These are phyloP conservation scores for Apiotrichum veenhuisii DNA, from an alignment of 1,284 basidiomycete species.

Conservation along the genomic window DNA sequence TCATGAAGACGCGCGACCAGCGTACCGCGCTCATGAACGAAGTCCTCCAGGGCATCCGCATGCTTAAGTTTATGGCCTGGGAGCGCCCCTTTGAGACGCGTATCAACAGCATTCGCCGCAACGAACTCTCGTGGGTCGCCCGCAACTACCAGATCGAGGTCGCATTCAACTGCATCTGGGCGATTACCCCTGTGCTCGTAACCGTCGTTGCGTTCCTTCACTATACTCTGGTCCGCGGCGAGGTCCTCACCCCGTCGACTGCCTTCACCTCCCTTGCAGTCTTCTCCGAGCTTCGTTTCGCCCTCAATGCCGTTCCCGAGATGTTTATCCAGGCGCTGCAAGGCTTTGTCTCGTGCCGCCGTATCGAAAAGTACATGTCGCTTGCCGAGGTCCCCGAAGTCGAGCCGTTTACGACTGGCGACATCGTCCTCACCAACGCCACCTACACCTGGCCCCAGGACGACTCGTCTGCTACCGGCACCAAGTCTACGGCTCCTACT, in stretches of 20 bases:
- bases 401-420: slow-evolving; percentile 54
- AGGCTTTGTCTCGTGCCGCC: slow-evolving; percentile 74
- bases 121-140: slow-evolving; percentile 76
- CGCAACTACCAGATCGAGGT: slow-evolving; percentile 83
- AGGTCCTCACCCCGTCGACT: slow-evolving; percentile 71
- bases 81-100: slow-evolving; percentile 80
- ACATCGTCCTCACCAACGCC: slow-evolving; percentile 71
- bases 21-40: slow-evolving; percentile 90
- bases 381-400: slow-evolving; percentile 65
- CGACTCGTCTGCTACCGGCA: slow-evolving; percentile 29
- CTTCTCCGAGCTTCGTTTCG: slow-evolving; percentile 72
- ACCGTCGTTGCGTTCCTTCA: slow-evolving; percentile 55
- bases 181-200: slow-evolving; percentile 45
- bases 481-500: slow-evolving; percentile 60
- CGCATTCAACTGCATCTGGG: slow-evolving; percentile 75
- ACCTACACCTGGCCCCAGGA: slow-evolving; percentile 87
- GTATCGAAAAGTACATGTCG: slow-evolving; percentile 83
- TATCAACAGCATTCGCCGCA: slow-evolving; percentile 68
- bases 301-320: slow-evolving; percentile 77
- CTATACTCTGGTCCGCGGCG: slow-evolving; percentile 58
- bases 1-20: slow-evolving; percentile 89
- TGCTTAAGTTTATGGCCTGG: slow-evolving; percentile 97
- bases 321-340: slow-evolving; percentile 83
- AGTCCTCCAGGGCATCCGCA: slow-evolving; percentile 82
- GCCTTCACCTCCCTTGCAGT: slow-evolving; percentile 73